Evolutionary conservation across 345 rosid genomes (phyloP), one percentile per base, ranked within the genome.

Genomic region (Rhodamnia argentea): DNA sequence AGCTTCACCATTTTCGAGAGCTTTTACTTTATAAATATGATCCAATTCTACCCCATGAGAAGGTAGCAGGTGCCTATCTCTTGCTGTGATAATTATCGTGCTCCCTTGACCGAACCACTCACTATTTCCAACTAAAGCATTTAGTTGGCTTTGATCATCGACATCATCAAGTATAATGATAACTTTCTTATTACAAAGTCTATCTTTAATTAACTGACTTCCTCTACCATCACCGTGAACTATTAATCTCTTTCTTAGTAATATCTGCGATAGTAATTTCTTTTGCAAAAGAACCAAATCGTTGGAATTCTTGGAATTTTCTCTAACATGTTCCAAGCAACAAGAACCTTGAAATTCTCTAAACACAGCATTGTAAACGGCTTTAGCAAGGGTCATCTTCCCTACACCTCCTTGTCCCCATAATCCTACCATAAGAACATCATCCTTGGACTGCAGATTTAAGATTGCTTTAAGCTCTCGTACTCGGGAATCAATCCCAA

Each of bases 1-100:
- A 16, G 87, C 52, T 52, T 85, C 83, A 20, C 44, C 75, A 54
- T 37, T 4, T 5, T 85, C 26, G 20, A 87, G 59, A 8, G 26
- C 47, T 74, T 85, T 29, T 6, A 27, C 83, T 37, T 85, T 42
- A 64, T 87, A 87, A 5, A 57, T 52, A 52, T 10, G 59, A 56
- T 22, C 1, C 44, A 4, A 42, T 4, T 42, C 44, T 42, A 42
- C 44, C 44, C 44, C 44, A 42, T 42, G 29, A n/a, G 16, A 24
- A 29, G 0, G 11, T 52, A 84, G n/a, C 0, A 84, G 0, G 37
- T 57, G 85, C 1, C 4, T 23, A 84, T 84, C 6, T 84, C 85
- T 84, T 2, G 74, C 37, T 5, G 76, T 84, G 22, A 84, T 84
- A 22, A 84, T 57, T 5, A 84, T 23, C 12, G 10, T 37, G 4